phyloP scores from a whole-genome alignment of 768 basidiomycete species.

The Boletus subcaerulescens region DNA sequence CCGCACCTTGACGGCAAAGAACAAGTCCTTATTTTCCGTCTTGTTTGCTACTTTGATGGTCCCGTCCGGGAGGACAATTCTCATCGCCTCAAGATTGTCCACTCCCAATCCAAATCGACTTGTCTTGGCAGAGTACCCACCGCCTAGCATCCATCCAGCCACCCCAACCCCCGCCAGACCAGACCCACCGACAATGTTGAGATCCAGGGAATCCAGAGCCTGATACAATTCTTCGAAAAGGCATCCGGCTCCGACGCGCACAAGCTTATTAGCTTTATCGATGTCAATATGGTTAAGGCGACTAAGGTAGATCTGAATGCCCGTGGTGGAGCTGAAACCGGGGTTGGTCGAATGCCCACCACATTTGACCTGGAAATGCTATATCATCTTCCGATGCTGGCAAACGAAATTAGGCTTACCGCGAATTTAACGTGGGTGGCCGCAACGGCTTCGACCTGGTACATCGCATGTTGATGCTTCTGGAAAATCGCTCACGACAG shows the following conservation, averaged over 20 bases:
- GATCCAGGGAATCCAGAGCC: conserved; percentile 1
- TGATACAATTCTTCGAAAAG: conserved; percentile 31
- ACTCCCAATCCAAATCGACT: conserved; percentile 34
- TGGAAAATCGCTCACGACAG: neutral
- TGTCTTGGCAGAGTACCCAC: conserved; percentile 35
- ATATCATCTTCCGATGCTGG: neutral
- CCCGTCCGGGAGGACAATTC: conserved; percentile 33
- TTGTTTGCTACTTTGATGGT: neutral
- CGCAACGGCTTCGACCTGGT: conserved; percentile 8
- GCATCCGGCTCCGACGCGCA: conserved; percentile 27
- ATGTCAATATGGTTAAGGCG: conserved; percentile 20
- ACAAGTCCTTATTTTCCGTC: neutral
- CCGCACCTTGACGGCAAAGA: conserved; percentile 6
- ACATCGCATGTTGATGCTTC: neutral
- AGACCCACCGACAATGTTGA: conserved; percentile 26
- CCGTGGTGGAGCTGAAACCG: conserved; percentile 32
- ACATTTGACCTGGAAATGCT: conserved; percentile 27
- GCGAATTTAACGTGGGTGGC: conserved; percentile 9
- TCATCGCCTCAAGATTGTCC: conserved; percentile 31
- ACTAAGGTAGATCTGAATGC: conserved; percentile 28
- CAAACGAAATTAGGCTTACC: neutral
- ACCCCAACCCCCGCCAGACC: conserved; percentile 28
- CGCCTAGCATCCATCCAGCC: conserved; percentile 33
- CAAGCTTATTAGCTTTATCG: neutral
- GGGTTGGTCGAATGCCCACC: conserved; percentile 32